phyloP scores from a whole-genome alignment of 2,329 filamentous ascomycete species.

The Trichoderma sp. region DNA sequence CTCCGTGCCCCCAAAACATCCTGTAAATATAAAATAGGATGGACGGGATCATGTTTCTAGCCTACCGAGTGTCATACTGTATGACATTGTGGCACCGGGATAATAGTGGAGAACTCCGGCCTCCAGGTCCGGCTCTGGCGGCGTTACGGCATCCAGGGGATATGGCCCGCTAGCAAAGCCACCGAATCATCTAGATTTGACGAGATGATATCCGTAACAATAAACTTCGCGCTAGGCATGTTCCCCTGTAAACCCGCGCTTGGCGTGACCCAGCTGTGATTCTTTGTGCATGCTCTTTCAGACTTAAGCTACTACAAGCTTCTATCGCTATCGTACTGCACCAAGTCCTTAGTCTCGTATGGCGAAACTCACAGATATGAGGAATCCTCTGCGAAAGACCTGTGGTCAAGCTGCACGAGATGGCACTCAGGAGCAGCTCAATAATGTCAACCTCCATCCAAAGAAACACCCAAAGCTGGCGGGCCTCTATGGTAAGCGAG shows the following conservation, averaged over 20 bases:
- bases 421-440: background rate
- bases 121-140: background rate
- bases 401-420: too few relatives aligned
- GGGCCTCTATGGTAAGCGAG: background rate
- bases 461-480: background rate
- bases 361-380: too few relatives aligned
- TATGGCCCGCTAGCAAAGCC: background rate
- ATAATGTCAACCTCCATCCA: background rate
- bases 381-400: too few relatives aligned
- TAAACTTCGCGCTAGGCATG: background rate
- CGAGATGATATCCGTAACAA: background rate
- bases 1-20: slow-evolving; percentile 18
- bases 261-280: background rate
- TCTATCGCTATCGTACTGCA: too few relatives aligned
- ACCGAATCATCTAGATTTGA: background rate
- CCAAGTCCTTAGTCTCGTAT: too few relatives aligned
- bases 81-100: background rate
- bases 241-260: background rate
- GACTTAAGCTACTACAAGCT: too few relatives aligned
- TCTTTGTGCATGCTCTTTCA: background rate
- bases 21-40: slow-evolving; percentile 16
- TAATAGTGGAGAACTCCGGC: background rate
- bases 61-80: background rate
- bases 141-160: background rate
- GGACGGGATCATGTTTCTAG: slow-evolving; percentile 25